A percentile compares a stretch with the other conserved stretches of the same genome.
These are phyloP conservation scores for Candida mattraensis DNA, from an alignment of 805 yeast species.

Conservation along the genomic window DNA sequence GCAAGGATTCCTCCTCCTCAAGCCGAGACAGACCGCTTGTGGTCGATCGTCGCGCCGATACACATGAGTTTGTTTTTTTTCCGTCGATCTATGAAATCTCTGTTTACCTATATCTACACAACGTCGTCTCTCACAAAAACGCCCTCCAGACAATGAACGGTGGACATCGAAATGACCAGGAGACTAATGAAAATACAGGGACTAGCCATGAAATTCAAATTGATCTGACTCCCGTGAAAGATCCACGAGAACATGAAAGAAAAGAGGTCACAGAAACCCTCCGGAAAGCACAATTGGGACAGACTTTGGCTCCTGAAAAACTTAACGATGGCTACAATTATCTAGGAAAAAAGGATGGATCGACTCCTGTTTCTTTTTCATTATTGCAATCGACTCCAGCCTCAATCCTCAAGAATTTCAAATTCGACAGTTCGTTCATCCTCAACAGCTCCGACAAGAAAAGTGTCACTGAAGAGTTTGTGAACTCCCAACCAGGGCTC, in stretches of 20 bases:
- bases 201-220: slow-evolving; percentile 2
- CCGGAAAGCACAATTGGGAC: slow-evolving; percentile 26
- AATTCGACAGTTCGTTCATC: slow-evolving; percentile 8
- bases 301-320: slow-evolving; percentile 28
- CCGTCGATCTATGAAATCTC: not conserved
- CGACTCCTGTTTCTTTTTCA: slow-evolving; percentile 7
- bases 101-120: slow-evolving; percentile 4
- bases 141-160: too few species aligned
- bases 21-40: not conserved
- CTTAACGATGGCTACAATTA: slow-evolving; percentile 22
- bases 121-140: too few species aligned
- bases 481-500: slow-evolving; percentile 25
- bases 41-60: slow-evolving; percentile 9
- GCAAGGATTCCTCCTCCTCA: slow-evolving; percentile 1
- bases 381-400: slow-evolving; percentile 14
- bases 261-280: slow-evolving; percentile 25
- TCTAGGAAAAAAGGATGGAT: slow-evolving; percentile 9
- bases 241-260: slow-evolving; percentile 5
- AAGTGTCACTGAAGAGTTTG: slow-evolving; percentile 23
- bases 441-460: slow-evolving; percentile 9
- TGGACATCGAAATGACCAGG: too few species aligned
- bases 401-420: slow-evolving; percentile 13
- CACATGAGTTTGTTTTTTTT: not conserved
- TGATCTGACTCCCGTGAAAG: slow-evolving; percentile 18
- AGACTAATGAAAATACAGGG: slow-evolving; percentile 8